Conservation (phyloP, 2,329 filamentous ascomycete genomes). For the Myriosclerotinia curreyana region DNA sequence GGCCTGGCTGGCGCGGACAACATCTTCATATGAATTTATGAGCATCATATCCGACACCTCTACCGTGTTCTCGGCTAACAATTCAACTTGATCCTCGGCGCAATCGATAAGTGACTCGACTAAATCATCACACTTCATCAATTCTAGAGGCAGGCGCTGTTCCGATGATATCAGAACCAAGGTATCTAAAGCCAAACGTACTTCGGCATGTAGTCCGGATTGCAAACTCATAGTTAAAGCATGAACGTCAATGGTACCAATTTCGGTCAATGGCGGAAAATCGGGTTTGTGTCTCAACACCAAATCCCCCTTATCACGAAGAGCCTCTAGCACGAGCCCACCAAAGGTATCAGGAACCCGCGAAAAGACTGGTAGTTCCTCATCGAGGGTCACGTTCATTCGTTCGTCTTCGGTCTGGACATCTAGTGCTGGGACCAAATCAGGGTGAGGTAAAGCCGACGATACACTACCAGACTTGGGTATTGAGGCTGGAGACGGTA, state of each 20-base stretch:
- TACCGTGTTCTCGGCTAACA: slow-evolving; percentile 77
- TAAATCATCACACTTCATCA: slow-evolving; percentile 80
- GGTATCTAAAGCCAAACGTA: slow-evolving; percentile 85
- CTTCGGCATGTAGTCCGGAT: slow-evolving; percentile 83
- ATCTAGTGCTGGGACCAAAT: slow-evolving; percentile 24
- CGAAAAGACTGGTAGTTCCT: slow-evolving; percentile 42
- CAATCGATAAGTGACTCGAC: slow-evolving; percentile 86
- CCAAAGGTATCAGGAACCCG: slow-evolving; percentile 61
- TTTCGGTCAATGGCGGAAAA: slow-evolving; percentile 69
- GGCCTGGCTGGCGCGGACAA: slow-evolving; percentile 71
- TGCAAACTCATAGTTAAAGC: slow-evolving; percentile 87
- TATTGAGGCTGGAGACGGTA: slow-evolving; percentile 46
- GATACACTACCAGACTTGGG: slow-evolving; percentile 32
- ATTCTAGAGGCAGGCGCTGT: slow-evolving; percentile 56
- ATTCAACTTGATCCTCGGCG: slow-evolving; percentile 81
- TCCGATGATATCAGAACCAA: slow-evolving; percentile 65
- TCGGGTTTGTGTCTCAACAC: slow-evolving; percentile 69
- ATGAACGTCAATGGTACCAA: slow-evolving; percentile 86
- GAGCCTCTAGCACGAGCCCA: slow-evolving; percentile 51
- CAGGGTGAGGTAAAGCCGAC: slow-evolving; percentile 33
- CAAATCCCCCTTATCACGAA: slow-evolving; percentile 41
- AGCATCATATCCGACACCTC: slow-evolving; percentile 86
- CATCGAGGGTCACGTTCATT: slow-evolving; percentile 25
- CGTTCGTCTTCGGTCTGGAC: slow-evolving; percentile 16
- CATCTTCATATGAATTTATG: slow-evolving; percentile 81